phyloP scores from a whole-genome alignment of 2,329 filamentous ascomycete genomes.

The Phaeophleospora eucalypticola region DNA sequence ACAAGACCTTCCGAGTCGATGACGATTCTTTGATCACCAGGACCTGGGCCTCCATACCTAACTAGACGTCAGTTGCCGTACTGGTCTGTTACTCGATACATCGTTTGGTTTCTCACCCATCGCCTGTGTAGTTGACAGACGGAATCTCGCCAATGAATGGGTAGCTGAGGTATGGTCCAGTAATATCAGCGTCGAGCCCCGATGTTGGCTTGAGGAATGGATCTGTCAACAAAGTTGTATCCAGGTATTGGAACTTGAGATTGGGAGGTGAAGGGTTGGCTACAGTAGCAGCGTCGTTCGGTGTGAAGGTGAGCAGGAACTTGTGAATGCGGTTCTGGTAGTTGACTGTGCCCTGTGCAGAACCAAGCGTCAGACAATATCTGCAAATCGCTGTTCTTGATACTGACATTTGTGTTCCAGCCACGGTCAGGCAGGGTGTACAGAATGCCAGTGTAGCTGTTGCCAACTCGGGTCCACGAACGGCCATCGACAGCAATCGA shows the following conservation, averaged over 20 bases:
- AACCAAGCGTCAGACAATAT: neutral
- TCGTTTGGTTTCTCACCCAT: slow-evolving; percentile 42
- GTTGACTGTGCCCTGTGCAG: slow-evolving; percentile 55
- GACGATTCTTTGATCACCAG: slow-evolving; percentile 56
- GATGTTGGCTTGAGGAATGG: slow-evolving; percentile 60
- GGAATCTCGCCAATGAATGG: slow-evolving; percentile 52
- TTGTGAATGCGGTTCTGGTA: slow-evolving; percentile 66
- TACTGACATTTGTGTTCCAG: slow-evolving; percentile 69
- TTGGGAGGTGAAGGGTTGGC: slow-evolving; percentile 56
- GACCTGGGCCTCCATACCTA: slow-evolving; percentile 55
- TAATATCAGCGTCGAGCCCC: slow-evolving; percentile 58
- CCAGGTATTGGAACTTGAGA: slow-evolving; percentile 57
- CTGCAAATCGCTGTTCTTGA: neutral
- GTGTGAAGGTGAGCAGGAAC: slow-evolving; percentile 57
- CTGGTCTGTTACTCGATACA: no score
- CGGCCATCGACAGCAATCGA: slow-evolving; percentile 59
- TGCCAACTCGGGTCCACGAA: slow-evolving; percentile 54
- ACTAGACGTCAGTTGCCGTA: neutral
- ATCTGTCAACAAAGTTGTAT: slow-evolving; percentile 62
- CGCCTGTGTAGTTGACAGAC: slow-evolving; percentile 58
- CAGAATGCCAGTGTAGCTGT: slow-evolving; percentile 57
- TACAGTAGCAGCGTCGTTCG: slow-evolving; percentile 49
- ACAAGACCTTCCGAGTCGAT: slow-evolving; percentile 66
- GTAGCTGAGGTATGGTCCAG: slow-evolving; percentile 50
- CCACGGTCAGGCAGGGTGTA: slow-evolving; percentile 58